Base-by-base conservation (phyloP, 2,329 filamentous ascomycete species). In the Zasmidium citrigriseum region DNA sequence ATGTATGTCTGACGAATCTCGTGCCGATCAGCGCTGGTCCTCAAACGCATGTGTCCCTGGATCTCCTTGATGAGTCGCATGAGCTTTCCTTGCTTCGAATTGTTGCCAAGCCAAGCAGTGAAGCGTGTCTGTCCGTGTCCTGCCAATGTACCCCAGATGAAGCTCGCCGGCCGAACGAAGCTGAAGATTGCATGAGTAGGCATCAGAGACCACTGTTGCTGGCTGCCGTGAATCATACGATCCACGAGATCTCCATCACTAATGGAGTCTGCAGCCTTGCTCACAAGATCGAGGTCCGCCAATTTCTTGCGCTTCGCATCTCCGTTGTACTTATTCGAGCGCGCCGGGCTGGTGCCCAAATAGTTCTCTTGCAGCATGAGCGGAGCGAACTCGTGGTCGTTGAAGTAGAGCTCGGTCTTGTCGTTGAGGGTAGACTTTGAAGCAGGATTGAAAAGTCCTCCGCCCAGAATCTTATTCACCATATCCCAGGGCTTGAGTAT, bases 361-460 rank as follows among this genome's bases (percentile, higher is more conserved):
- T 99, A 99, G 72, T 99, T 99, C 75, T 99, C 96, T 73, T 99
- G 95, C 48, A 99, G 87, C 95, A 99, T 98, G 54, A 99, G 81
- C 70, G 88, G 95, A 70, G 92, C 97, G 77, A 98, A 96, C 69
- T 99, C 95, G 71, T 99, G 95, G 69, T 99, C 95, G 74, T 99
- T 98, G 81, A 99, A 99, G 75, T 99, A 99, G 1, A 99, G 85
- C 76, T 99, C 93, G 62, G 96, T 95, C 81, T 99, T 99, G 75
- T 99, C 93, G 72, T 98, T 98, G 34, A 99, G 79, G 0, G 91
- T 96, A 2, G 90, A 81, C 65, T 91, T 96, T 76, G 91, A 96
- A 51, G 87, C 86, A 3, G 87, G 83, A 22, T 90, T 83, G 75
- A 98, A 99, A 76, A 97, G 86, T 38, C 91, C 91, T 3, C 91